These are phyloP conservation scores for Solanum gracilifrons DNA, from an alignment of 257 asterid species.

Conservation along the genomic window DNA sequence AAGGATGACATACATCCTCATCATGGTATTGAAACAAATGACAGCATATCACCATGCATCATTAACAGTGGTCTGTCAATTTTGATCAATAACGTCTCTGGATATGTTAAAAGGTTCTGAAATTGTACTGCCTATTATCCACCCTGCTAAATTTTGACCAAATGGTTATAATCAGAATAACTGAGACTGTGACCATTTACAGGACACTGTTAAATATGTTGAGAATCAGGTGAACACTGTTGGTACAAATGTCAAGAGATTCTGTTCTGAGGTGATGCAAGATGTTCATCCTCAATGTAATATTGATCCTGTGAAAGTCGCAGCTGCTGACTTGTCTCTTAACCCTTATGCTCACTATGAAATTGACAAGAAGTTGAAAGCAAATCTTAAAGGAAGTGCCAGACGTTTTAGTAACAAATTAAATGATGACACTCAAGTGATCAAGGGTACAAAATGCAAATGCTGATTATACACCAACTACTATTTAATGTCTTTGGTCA, in stretches of 20 bases:
- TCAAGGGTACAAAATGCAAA: constrained; percentile 11
- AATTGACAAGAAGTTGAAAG: constrained; percentile 26
- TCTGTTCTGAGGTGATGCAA: constrained; percentile 66
- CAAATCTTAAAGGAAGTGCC: constrained; percentile 12
- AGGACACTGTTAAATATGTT: constrained; percentile 71
- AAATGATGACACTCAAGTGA: constrained; percentile 24
- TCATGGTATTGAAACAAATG: background rate
- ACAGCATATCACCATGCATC: background rate
- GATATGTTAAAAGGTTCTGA: background rate
- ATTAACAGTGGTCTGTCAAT: background rate
- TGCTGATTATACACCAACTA: background rate
- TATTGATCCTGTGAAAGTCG: constrained; percentile 35
- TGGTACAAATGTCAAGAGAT: constrained; percentile 56
- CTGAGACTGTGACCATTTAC: background rate
- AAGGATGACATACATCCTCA: background rate
- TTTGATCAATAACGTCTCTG: background rate
- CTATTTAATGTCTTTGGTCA: background rate
- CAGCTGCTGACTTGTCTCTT: constrained; percentile 40
- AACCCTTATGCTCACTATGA: constrained; percentile 33
- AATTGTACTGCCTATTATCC: background rate
- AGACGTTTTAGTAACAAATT: constrained; percentile 15
- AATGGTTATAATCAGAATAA: background rate
- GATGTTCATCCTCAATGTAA: constrained; percentile 45
- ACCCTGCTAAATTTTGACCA: background rate
- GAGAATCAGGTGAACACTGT: constrained; percentile 77